Conservation (phyloP, 805 yeast species). For the Wickerhamiella parazyma region DNA sequence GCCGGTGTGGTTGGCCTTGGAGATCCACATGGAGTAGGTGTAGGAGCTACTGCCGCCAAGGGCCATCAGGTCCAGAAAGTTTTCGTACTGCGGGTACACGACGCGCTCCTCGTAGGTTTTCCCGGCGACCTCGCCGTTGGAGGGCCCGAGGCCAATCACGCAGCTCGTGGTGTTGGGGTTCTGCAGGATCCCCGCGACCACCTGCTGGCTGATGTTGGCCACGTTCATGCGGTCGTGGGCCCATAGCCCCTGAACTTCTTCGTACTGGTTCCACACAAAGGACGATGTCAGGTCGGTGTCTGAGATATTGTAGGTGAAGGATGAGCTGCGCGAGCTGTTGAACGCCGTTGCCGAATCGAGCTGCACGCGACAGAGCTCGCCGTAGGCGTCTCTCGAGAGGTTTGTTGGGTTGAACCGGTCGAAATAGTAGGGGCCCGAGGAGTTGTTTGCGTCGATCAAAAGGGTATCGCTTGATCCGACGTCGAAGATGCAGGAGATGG, state of each 20-base stretch:
- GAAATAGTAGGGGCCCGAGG: neutral
- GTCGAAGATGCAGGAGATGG: slow-evolving; percentile 1
- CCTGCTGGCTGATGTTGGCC: neutral
- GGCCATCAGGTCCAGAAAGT: neutral
- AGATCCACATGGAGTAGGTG: slow-evolving; percentile 9
- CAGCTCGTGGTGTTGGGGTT: slow-evolving; percentile 4
- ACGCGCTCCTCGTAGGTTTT: slow-evolving; percentile 7
- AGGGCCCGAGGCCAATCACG: slow-evolving; percentile 11
- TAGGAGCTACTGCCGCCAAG: neutral
- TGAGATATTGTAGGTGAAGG: neutral
- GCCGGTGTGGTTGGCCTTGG: neutral
- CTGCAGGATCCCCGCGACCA: neutral
- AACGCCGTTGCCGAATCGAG: neutral
- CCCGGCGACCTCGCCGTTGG: slow-evolving; percentile 11
- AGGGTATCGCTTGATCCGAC: slow-evolving; percentile 4
- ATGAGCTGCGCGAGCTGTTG: neutral
- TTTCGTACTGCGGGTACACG: slow-evolving; percentile 10
- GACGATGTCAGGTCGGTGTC: neutral
- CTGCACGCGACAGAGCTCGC: slow-evolving; percentile 1
- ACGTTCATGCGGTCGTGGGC: neutral
- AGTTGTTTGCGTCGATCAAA: neutral
- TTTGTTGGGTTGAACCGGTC: slow-evolving; percentile 5
- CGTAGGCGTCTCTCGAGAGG: neutral
- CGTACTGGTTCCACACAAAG: slow-evolving; percentile 5
- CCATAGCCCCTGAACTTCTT: slow-evolving; percentile 1